Percentiles rank a stretch among this genome's conserved stretches.
Conservation (phyloP, 495 filamentous ascomycete genomes). For the Penicillium silybi region DNA sequence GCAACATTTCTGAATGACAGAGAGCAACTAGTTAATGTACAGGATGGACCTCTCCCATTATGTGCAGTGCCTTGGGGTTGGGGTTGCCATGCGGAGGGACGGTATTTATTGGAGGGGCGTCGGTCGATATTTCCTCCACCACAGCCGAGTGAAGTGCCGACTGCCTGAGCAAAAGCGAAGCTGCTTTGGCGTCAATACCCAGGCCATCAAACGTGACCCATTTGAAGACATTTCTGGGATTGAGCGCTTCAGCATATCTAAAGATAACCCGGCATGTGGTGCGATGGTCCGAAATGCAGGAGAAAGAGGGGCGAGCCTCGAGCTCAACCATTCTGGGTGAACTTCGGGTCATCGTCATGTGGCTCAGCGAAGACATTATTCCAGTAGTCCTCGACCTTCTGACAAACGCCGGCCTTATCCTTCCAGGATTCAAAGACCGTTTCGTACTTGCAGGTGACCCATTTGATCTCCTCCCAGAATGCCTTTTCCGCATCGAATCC, state of each 20-base stretch:
- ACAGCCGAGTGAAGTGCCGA: background rate
- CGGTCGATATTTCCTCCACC: background rate
- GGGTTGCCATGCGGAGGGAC: background rate
- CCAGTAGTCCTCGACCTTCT: slow-evolving; percentile 39
- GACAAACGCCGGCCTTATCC: slow-evolving; percentile 32
- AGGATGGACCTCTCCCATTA: background rate
- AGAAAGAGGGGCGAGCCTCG: background rate
- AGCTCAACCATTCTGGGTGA: slow-evolving; percentile 23
- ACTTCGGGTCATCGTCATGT: slow-evolving; percentile 35
- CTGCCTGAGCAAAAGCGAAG: background rate
- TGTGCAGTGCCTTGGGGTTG: background rate
- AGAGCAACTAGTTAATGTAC: background rate
- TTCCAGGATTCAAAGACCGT: slow-evolving; percentile 37
- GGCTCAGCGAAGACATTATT: slow-evolving; percentile 38
- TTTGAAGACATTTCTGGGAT: background rate
- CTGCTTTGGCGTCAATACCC: background rate
- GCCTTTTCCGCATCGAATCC: slow-evolving; percentile 50
- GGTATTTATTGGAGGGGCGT: background rate
- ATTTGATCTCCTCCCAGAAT: slow-evolving; percentile 51
- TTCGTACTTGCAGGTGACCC: slow-evolving; percentile 45
- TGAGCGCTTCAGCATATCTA: background rate
- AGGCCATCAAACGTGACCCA: background rate
- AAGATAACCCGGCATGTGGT: background rate
- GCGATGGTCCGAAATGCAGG: background rate
- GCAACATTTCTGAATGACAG: background rate